Evolutionary conservation across 1,139 yeast genomes (phyloP), one percentile per base, ranked within the genome.

Genomic region (Pichia terricola): DNA sequence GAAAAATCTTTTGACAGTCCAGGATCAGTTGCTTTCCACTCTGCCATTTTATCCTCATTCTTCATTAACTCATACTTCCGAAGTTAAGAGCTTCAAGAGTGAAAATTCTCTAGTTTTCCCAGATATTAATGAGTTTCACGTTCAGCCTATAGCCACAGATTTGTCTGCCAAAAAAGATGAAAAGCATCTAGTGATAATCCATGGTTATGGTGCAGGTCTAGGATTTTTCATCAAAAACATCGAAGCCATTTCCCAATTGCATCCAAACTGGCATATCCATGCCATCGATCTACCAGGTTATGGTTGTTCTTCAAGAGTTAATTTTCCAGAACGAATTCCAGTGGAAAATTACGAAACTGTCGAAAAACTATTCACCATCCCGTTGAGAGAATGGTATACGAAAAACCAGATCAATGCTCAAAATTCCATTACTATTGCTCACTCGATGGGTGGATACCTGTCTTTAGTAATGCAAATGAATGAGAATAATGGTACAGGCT

Each of bases 201-300:
- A 83, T 61, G 94, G 94, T 0, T 82, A 83, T 54, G 94, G 91
- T 2, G 86, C 85, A 0, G 89, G 89, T 0, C 61, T 81, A 16
- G 91, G 94, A 0, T 79, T 82, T 52, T 83, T 69, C 53, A 56
- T 80, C 36, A 80, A 80, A 55, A 83, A 81, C 55, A 70, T 78
- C 44, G 77, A 74, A 42, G 65, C 59, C 1, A 53, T 79, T n/a
- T 56, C 66, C 4, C 64, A 66, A 43, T 53, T 65, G 2, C 63
- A 64, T 41, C 58, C 58, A 9, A 63, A 68, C 47, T 81, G 87
- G 85, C 68, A 78, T 46, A 69, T 83, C 32, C 91, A 82, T 62
- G 78, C 87, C 0, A 70, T 83, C 16, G 91, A 83, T 56, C 61
- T 82, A 33, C 68, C 81, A n/a, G 94, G 91, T 0, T 82, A 80